A percentile compares a stretch with the other conserved stretches of the same genome.
phyloP scores from a whole-genome alignment of 768 basidiomycete species.

The Vararia minispora region DNA sequence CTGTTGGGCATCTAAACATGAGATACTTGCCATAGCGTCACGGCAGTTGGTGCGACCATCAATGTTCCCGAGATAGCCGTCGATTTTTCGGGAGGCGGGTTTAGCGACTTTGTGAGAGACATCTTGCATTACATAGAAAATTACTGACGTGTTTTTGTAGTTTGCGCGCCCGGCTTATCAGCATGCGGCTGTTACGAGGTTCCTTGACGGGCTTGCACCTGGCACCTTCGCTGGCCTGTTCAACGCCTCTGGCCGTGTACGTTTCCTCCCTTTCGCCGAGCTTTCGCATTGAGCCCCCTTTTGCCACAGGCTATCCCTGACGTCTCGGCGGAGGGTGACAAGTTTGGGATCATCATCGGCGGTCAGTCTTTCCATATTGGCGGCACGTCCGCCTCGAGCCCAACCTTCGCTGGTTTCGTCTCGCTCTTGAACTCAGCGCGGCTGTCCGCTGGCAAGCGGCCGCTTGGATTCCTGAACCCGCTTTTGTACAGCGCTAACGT shows the following conservation, averaged over 20 bases:
- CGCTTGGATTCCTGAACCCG: constrained; percentile 63
- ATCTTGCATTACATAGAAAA: neutral
- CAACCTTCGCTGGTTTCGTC: constrained; percentile 43
- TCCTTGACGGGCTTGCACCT: constrained; percentile 30
- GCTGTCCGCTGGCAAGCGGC: constrained; percentile 25
- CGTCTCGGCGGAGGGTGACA: constrained; percentile 40
- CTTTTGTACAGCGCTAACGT: constrained; percentile 36
- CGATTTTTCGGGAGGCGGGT: constrained; percentile 61
- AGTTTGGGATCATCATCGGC: constrained; percentile 32
- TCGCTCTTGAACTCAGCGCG: constrained; percentile 42
- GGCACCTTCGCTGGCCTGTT: constrained; percentile 43
- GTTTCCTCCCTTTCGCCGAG: constrained; percentile 10
- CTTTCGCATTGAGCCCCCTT: no score
- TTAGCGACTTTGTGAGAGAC: constrained; percentile 48
- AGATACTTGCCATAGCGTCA: constrained; percentile 26
- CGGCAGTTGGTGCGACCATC: constrained; percentile 57
- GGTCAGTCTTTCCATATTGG: constrained; percentile 25
- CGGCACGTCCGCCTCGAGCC: constrained; percentile 52
- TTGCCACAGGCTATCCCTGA: constrained; percentile 41
- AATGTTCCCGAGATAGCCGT: constrained; percentile 47
- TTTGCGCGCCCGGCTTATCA: constrained; percentile 48
- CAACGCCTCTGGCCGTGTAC: constrained; percentile 43
- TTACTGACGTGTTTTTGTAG: no score
- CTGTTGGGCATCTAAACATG: neutral
- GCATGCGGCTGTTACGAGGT: constrained; percentile 28